phyloP scores from a whole-genome alignment of 108 stramenopile species.

The Skeletonema tropicum region DNA sequence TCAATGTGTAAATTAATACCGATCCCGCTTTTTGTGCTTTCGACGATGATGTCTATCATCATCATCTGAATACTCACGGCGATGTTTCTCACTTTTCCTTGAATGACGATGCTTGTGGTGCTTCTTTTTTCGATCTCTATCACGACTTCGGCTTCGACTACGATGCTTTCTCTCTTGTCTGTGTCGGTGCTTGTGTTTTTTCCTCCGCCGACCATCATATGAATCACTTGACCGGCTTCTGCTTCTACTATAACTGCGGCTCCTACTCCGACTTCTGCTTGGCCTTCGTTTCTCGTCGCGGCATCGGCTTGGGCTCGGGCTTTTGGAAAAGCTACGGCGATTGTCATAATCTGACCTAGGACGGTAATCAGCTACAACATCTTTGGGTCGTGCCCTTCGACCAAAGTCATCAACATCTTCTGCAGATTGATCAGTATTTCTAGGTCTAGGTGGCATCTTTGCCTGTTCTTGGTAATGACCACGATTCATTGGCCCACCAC shows the following conservation, averaged over 20 bases:
- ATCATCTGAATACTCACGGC: slow-evolving; percentile 23
- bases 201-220: slow-evolving; percentile 15
- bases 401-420: slow-evolving; percentile 20
- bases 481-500: not conserved
- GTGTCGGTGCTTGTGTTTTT: slow-evolving; percentile 24
- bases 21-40: not conserved
- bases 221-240: slow-evolving; percentile 10
- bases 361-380: not conserved
- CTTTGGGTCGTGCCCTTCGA: not conserved
- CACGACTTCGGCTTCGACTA: slow-evolving; percentile 37
- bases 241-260: slow-evolving; percentile 9
- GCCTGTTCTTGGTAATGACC: not conserved
- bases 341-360: not conserved
- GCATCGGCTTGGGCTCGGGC: slow-evolving; percentile 17
- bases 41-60: slow-evolving; percentile 4
- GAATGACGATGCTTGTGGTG: slow-evolving; percentile 24
- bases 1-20: not conserved
- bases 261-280: slow-evolving; percentile 14
- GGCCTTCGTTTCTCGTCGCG: not conserved
- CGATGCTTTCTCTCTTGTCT: slow-evolving; percentile 12
- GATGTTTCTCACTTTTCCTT: no score
- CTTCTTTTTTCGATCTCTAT: slow-evolving; percentile 34
- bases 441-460: not conserved
- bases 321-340: slow-evolving; percentile 1
- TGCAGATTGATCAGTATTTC: not conserved